A percentile compares a stretch with the other conserved stretches of the same genome.
Evolutionary conservation across 192 early-diverging fungal species (phyloP).

Genomic region (Gamsiella multidivaricata): DNA sequence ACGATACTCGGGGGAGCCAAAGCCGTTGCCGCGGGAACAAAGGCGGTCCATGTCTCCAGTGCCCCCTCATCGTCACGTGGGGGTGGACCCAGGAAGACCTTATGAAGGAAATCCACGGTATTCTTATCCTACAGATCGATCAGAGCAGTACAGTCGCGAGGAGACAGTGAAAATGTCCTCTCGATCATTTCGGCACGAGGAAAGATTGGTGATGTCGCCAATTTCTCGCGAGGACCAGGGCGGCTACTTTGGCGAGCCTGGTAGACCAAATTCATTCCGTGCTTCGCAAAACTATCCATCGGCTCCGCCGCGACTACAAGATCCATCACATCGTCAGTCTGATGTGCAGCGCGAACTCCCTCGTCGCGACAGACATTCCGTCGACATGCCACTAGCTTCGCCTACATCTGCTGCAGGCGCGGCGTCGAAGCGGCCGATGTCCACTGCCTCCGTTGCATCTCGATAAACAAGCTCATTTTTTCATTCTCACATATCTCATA

Average conservation of each 20-base stretch:
- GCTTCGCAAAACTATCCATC: background rate
- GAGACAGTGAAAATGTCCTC: background rate
- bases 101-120: conserved; percentile 19
- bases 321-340: background rate
- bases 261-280: conserved; percentile 16
- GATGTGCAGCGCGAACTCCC: background rate
- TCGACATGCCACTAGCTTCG: conserved; percentile 18
- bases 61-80: background rate
- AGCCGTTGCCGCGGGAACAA: conserved; percentile 2
- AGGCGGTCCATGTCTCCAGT: conserved; percentile 30
- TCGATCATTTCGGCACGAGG: conserved; percentile 16
- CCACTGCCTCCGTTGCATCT: background rate
- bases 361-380: conserved; percentile 16
- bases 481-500: background rate
- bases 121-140: conserved; percentile 1
- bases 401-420: background rate
- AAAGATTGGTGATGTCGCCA: conserved; percentile 18
- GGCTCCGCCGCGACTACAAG: background rate
- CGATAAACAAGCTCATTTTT: background rate
- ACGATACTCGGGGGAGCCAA: conserved; percentile 16
- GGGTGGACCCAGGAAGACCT: background rate
- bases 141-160: conserved; percentile 13
- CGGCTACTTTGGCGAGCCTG: conserved; percentile 24
- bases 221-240: conserved; percentile 19
- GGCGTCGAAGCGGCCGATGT: conserved; percentile 11